Evolutionary conservation across 2,329 filamentous ascomycete species (phyloP).

Genomic region (Phyllosticta citribraziliensis): DNA sequence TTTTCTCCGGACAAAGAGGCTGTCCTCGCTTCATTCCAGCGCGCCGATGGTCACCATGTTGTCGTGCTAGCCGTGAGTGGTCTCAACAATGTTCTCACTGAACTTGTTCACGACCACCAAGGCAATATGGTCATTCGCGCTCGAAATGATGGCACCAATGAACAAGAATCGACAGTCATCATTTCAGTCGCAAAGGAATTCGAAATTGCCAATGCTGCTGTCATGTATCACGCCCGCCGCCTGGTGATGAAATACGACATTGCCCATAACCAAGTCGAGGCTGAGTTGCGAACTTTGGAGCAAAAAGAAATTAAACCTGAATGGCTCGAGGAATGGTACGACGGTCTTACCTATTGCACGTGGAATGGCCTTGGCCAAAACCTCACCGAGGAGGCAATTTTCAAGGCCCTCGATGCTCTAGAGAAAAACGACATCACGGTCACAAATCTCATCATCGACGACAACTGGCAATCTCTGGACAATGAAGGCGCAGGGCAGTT

Average conservation of each 20-base stretch:
- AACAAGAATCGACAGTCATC: conserved; percentile 52
- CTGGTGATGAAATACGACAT: conserved; percentile 42
- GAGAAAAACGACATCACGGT: conserved; percentile 64
- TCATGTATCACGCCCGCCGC: conserved; percentile 78
- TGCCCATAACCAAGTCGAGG: conserved; percentile 33
- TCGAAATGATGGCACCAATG: conserved; percentile 55
- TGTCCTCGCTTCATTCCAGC: conserved; percentile 68
- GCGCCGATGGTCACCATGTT: conserved; percentile 59
- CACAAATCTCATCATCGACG: conserved; percentile 85
- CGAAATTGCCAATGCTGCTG: conserved; percentile 66
- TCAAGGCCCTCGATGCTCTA: conserved; percentile 63
- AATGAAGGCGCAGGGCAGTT: conserved; percentile 43
- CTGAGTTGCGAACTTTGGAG: conserved; percentile 38
- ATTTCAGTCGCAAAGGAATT: conserved; percentile 63
- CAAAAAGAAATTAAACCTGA: conserved; percentile 44
- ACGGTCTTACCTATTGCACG: conserved; percentile 88
- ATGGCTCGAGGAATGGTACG: conserved; percentile 85
- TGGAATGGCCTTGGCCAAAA: conserved; percentile 89
- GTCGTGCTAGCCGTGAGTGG: conserved; percentile 73
- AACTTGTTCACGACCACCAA: conserved; percentile 55
- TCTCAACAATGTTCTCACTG: conserved; percentile 56
- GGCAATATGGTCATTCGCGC: conserved; percentile 61
- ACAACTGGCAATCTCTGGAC: conserved; percentile 80
- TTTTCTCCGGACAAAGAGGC: conserved; percentile 69
- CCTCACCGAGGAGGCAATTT: conserved; percentile 70